Conservation (phyloP, 2,329 filamentous ascomycete species). For the Epichloe baconii region DNA sequence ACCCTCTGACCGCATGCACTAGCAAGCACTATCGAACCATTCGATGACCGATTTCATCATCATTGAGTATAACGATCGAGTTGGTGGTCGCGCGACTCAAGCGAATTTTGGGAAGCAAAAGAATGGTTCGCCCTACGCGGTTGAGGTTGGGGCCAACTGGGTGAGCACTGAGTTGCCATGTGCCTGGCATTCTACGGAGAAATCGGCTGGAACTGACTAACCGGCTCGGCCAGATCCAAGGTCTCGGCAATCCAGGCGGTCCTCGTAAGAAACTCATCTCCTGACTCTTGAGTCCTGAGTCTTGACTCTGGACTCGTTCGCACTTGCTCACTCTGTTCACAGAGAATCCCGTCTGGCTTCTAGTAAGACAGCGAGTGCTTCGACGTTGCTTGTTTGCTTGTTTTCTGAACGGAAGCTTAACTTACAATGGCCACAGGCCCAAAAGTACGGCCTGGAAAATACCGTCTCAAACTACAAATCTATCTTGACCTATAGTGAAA, state of each 20-base stretch:
- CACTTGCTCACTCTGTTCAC: constrained; percentile 5
- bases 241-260: constrained; percentile 12
- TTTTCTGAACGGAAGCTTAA: neutral
- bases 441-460: constrained; percentile 44
- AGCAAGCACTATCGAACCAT: constrained; percentile 45
- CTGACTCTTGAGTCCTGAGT: neutral
- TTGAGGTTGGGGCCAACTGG: constrained; percentile 61
- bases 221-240: constrained; percentile 13
- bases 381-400: neutral
- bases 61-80: constrained; percentile 46
- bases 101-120: constrained; percentile 37
- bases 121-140: constrained; percentile 38
- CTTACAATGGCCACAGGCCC: constrained; percentile 19
- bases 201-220: neutral
- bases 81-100: constrained; percentile 50
- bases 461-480: constrained; percentile 44
- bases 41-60: constrained; percentile 52
- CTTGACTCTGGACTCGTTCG: too few species aligned
- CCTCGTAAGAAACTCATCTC: constrained; percentile 9
- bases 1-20: neutral
- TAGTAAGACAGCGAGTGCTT: constrained; percentile 16
- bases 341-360: constrained; percentile 50
- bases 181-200: neutral
- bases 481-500: constrained; percentile 47
- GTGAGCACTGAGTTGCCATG: constrained; percentile 10